These are phyloP conservation scores for Stygiomarasmius scandens DNA, from an alignment of 1,284 basidiomycete genomes.

Conservation along the genomic window DNA sequence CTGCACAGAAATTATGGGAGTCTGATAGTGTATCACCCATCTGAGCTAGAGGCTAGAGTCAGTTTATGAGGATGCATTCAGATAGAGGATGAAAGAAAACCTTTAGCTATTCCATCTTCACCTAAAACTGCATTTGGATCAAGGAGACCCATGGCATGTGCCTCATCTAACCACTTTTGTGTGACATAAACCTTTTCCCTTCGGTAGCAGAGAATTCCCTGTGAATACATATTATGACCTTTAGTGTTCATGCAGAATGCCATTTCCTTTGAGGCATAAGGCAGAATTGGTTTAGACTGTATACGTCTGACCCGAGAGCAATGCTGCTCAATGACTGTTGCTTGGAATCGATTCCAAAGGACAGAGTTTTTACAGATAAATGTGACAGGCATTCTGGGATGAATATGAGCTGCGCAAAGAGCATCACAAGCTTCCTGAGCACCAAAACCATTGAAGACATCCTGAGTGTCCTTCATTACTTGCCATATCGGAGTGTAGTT, in stretches of 20 bases:
- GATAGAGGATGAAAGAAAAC: neutral
- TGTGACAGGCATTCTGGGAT: slow-evolving; percentile 1
- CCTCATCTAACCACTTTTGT: neutral
- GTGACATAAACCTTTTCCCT: neutral
- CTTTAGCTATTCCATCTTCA: neutral
- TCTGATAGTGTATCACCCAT: neutral
- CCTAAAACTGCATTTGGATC: neutral
- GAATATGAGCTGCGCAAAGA: slow-evolving; percentile 5
- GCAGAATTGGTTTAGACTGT: neutral
- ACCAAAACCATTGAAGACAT: slow-evolving; percentile 14
- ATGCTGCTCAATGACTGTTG: neutral
- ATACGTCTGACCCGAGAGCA: neutral
- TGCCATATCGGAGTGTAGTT: slow-evolving; percentile 5
- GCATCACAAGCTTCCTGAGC: slow-evolving; percentile 12
- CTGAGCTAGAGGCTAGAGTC: neutral
- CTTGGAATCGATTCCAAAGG: neutral
- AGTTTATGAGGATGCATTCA: neutral
- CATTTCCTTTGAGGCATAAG: neutral
- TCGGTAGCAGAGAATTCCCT: neutral
- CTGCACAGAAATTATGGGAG: neutral
- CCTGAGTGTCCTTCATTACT: slow-evolving; percentile 8
- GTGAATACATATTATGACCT: neutral
- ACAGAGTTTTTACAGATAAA: neutral
- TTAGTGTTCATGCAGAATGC: neutral
- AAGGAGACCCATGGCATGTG: neutral